A percentile compares a stretch with the other conserved stretches of the same genome.
Evolutionary conservation across 2,329 filamentous ascomycete species (phyloP).

Genomic region (Sporothrix curviconia): DNA sequence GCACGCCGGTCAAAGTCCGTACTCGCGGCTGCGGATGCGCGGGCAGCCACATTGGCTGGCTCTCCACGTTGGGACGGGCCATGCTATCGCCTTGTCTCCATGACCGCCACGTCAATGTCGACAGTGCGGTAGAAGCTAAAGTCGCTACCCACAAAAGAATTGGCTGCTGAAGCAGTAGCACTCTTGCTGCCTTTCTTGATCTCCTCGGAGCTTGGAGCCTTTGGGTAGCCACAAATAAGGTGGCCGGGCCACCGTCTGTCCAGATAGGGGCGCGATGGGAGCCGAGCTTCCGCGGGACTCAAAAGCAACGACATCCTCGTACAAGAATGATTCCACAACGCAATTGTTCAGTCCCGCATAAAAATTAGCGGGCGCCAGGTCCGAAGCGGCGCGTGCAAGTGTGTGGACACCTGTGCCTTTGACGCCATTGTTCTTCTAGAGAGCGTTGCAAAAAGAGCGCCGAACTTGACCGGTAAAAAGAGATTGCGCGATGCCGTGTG

Average conservation of each 20-base stretch:
- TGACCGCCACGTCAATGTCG: conserved; percentile 17
- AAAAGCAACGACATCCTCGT: background rate
- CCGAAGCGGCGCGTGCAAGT: conserved; percentile 40
- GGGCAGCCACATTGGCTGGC: conserved; percentile 19
- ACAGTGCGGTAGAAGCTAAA: conserved; percentile 11
- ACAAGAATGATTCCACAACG: conserved; percentile 37
- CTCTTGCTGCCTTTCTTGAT: background rate
- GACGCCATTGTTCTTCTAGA: conserved; percentile 17
- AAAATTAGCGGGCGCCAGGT: conserved; percentile 38
- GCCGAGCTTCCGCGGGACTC: background rate
- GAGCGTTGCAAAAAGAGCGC: conserved; percentile 38
- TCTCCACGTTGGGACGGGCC: conserved; percentile 15
- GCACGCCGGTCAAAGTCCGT: background rate
- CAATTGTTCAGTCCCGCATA: conserved; percentile 45
- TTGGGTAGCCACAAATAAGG: conserved; percentile 16
- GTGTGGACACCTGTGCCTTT: conserved; percentile 34
- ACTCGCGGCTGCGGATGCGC: conserved; percentile 9
- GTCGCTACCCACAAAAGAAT: background rate
- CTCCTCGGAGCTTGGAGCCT: background rate
- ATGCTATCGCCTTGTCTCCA: conserved; percentile 28
- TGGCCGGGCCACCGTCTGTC: conserved; percentile 6
- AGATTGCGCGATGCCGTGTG: conserved; percentile 37
- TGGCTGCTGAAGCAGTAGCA: too few species aligned
- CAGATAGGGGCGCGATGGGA: background rate
- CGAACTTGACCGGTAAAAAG: conserved; percentile 44